Percentiles rank a stretch among this genome's conserved stretches.
phyloP scores from a whole-genome alignment of 2,329 filamentous ascomycete species.

The Trichoderma semiorbis region DNA sequence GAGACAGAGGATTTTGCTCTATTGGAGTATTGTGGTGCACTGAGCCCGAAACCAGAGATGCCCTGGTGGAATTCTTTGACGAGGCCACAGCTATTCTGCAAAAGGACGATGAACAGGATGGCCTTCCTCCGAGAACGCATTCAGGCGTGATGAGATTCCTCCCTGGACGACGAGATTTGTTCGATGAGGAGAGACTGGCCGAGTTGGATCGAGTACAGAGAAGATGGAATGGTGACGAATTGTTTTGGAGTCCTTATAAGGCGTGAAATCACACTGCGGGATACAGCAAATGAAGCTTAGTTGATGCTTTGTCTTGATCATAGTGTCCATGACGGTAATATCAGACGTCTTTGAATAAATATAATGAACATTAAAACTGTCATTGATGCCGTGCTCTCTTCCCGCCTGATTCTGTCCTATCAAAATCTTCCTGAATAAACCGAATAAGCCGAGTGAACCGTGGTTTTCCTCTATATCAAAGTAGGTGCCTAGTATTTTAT shows the following conservation, averaged over 20 bases:
- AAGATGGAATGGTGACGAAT: slow-evolving; percentile 25
- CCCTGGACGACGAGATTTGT: slow-evolving; percentile 23
- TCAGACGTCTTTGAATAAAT: neutral
- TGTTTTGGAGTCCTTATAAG: slow-evolving; percentile 29
- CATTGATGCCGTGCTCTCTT: neutral
- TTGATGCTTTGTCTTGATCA: neutral
- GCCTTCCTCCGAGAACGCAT: slow-evolving; percentile 20
- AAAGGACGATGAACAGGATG: slow-evolving; percentile 4
- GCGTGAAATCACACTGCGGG: neutral
- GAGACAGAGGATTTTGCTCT: slow-evolving; percentile 22
- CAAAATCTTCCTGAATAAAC: neutral
- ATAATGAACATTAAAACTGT: neutral
- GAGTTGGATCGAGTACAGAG: slow-evolving; percentile 23
- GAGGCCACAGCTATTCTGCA: slow-evolving; percentile 19
- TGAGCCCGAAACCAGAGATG: slow-evolving; percentile 16
- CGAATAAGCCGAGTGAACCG: neutral
- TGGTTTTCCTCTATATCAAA: neutral
- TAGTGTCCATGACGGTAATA: neutral
- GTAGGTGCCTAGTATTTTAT: neutral
- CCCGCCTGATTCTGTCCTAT: neutral
- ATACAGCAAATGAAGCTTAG: neutral
- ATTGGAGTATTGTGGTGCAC: slow-evolving; percentile 20
- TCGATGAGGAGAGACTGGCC: slow-evolving; percentile 19
- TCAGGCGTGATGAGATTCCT: slow-evolving; percentile 26
- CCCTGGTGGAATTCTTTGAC: slow-evolving; percentile 11